These are phyloP conservation scores for Prosopis cineraria DNA, from an alignment of 306 rosid genomes.

Conservation along the genomic window DNA sequence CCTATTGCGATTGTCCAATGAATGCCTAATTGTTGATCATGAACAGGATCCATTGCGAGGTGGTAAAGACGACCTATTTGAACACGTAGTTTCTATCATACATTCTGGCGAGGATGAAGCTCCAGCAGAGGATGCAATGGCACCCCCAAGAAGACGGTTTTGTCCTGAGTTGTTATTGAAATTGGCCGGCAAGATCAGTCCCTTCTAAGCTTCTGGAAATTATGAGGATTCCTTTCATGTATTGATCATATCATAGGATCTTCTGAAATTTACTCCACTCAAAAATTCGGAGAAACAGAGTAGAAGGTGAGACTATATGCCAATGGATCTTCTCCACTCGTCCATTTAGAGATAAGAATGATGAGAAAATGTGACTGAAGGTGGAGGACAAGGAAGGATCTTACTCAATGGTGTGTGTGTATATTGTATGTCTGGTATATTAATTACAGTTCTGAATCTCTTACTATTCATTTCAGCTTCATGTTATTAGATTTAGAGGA, in stretches of 20 bases:
- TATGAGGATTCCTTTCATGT: conserved; percentile 13
- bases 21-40: conserved; percentile 17
- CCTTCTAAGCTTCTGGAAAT: conserved; percentile 51
- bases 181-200: conserved; percentile 75
- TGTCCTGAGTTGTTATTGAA: conserved; percentile 82
- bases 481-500: not conserved
- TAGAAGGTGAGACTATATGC: not conserved
- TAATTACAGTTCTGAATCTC: not conserved
- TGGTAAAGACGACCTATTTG: conserved; percentile 80
- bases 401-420: too few species aligned
- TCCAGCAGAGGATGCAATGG: conserved; percentile 60
- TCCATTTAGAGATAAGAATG: not conserved
- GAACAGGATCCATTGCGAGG: conserved; percentile 95
- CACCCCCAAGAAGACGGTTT: conserved; percentile 73
- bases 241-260: not conserved
- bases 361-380: not conserved
- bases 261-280: not conserved
- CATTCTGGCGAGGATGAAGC: conserved; percentile 76
- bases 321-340: too few species aligned
- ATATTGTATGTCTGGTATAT: not conserved
- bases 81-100: conserved; percentile 58
- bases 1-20: conserved; percentile 4
- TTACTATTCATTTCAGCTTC: not conserved
- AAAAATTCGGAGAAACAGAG: not conserved
- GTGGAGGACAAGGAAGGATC: not conserved